Percentiles rank a stretch among this genome's conserved stretches.
These are phyloP conservation scores for Tulasnella calospora DNA, from an alignment of 768 basidiomycete species.

Conservation along the genomic window DNA sequence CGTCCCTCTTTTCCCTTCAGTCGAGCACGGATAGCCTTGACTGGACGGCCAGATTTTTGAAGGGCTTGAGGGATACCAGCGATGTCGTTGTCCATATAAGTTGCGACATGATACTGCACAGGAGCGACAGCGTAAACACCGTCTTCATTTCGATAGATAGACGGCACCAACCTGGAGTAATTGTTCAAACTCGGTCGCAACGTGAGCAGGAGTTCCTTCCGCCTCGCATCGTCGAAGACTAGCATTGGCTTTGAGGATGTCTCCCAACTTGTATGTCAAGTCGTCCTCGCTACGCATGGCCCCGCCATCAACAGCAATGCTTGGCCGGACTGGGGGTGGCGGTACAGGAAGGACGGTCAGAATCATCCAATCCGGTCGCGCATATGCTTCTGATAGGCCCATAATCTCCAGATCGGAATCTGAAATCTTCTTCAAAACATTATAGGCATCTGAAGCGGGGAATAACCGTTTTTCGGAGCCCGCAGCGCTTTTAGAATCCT, in stretches of 20 bases:
- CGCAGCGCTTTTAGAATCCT: conserved; percentile 77
- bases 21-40: conserved; percentile 96
- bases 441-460: conserved; percentile 84
- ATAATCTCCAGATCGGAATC: conserved; percentile 81
- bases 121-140: conserved; percentile 19
- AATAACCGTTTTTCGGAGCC: conserved; percentile 72
- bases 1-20: conserved; percentile 99
- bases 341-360: conserved; percentile 96
- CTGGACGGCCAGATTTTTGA: conserved; percentile 94
- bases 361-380: conserved; percentile 99
- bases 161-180: conserved; percentile 71
- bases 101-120: conserved; percentile 89
- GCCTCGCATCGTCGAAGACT: conserved; percentile 89
- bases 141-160: conserved; percentile 19
- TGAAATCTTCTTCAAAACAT: conserved; percentile 92
- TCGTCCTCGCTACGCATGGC: conserved; percentile 97
- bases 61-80: conserved; percentile 95
- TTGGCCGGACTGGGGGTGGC: conserved; percentile 95
- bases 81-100: conserved; percentile 99
- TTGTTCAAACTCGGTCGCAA: conserved; percentile 94
- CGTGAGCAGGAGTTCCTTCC: conserved; percentile 93
- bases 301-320: conserved; percentile 95
- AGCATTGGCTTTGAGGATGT: conserved; percentile 92
- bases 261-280: conserved; percentile 94
- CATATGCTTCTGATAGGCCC: conserved; percentile 92